These are phyloP conservation scores for Phaffia tasmanica DNA, from an alignment of 768 basidiomycete genomes.

Conservation along the genomic window DNA sequence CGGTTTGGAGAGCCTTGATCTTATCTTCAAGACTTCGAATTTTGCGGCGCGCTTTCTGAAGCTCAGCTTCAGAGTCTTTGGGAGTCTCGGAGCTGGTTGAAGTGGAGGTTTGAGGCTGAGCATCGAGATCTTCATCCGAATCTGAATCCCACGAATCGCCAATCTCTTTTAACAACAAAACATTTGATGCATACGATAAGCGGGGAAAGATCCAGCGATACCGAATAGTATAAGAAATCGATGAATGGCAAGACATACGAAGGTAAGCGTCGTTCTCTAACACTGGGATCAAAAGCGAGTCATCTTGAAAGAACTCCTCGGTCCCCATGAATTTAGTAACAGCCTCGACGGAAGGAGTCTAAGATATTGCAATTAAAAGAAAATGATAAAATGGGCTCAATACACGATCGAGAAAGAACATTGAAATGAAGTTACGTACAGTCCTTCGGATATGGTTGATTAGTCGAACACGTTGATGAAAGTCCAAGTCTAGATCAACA, in stretches of 20 bases:
- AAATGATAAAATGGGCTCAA: too few relatives aligned
- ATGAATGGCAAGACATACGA: slow-evolving; percentile 47
- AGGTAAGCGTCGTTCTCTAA: slow-evolving; percentile 80
- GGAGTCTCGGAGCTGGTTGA: neutral
- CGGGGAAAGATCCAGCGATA: neutral
- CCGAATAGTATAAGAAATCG: neutral
- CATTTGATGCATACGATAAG: neutral
- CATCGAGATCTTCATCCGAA: slow-evolving; percentile 48
- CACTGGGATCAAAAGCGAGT: slow-evolving; percentile 69
- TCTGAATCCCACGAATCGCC: slow-evolving; percentile 42
- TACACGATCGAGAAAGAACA: neutral
- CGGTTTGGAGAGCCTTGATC: slow-evolving; percentile 38
- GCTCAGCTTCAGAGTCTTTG: slow-evolving; percentile 29
- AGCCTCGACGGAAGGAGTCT: slow-evolving; percentile 42
- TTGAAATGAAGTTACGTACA: slow-evolving; percentile 39
- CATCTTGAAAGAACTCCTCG: slow-evolving; percentile 57
- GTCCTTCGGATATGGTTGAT: slow-evolving; percentile 78
- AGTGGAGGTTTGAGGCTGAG: slow-evolving; percentile 22
- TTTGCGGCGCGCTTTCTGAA: slow-evolving; percentile 40
- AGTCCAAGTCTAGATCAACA: slow-evolving; percentile 52
- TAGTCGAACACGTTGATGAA: slow-evolving; percentile 64
- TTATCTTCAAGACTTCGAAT: slow-evolving; percentile 55
- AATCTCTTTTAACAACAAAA: slow-evolving; percentile 9
- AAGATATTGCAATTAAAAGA: neutral
- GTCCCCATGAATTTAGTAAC: slow-evolving; percentile 46